A percentile compares a stretch with the other conserved stretches of the same genome.
Conservation (phyloP, 2,329 filamentous ascomycete genomes). For the Aspergillus bombycis region DNA sequence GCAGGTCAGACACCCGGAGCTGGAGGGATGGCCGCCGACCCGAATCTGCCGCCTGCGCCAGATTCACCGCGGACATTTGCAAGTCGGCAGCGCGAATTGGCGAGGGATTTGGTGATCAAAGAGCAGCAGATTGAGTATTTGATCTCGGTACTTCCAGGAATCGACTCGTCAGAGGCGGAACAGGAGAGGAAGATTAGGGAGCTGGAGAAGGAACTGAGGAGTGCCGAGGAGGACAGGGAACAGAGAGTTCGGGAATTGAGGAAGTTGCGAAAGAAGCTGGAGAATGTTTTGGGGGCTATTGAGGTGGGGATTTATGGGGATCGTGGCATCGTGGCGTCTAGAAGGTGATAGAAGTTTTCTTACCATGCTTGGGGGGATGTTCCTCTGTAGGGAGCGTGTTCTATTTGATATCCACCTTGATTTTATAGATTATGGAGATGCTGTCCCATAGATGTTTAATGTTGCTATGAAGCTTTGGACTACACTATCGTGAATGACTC, state of each 20-base stretch:
- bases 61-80: conserved; percentile 48
- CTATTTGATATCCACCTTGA: not conserved
- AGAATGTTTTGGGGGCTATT: conserved; percentile 46
- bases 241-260: conserved; percentile 47
- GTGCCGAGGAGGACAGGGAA: conserved; percentile 47
- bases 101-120: conserved; percentile 53
- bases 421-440: not conserved
- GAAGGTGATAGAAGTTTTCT: not conserved
- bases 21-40: conserved; percentile 31
- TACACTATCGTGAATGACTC: not conserved
- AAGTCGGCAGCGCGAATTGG: conserved; percentile 49
- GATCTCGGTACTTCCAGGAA: conserved; percentile 50
- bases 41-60: conserved; percentile 39
- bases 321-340: conserved; percentile 7
- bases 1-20: conserved; percentile 18
- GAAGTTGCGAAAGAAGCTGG: conserved; percentile 43
- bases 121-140: conserved; percentile 56
- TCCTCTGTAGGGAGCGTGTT: not conserved
- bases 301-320: conserved; percentile 41
- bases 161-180: conserved; percentile 48
- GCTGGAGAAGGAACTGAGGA: conserved; percentile 48
- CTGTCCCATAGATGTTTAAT: not conserved
- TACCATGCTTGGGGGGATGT: not conserved
- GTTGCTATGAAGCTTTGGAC: not conserved
- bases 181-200: conserved; percentile 48